Percentiles rank a stretch among this genome's conserved stretches.
phyloP scores from a whole-genome alignment of 1,284 basidiomycete species.

The Cystobasidiaceae sp. region DNA sequence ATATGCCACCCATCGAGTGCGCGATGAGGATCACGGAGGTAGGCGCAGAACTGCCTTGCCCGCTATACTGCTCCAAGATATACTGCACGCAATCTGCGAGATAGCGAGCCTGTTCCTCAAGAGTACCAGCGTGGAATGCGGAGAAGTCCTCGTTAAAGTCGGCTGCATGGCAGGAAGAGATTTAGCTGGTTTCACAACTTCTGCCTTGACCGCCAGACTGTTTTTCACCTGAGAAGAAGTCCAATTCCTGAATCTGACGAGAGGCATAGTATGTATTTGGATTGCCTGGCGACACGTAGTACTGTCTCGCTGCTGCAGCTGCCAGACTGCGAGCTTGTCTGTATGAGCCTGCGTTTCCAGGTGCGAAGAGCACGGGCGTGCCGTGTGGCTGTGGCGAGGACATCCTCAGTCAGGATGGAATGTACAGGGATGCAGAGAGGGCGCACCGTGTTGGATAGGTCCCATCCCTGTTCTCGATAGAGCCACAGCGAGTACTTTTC shows the following conservation, averaged over 20 bases:
- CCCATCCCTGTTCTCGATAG: constrained; percentile 86
- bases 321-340: constrained; percentile 92
- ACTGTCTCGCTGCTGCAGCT: constrained; percentile 77
- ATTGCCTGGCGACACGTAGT: constrained; percentile 56
- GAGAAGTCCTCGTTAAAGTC: constrained; percentile 98
- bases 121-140: constrained; percentile 85
- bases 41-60: constrained; percentile 29
- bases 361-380: constrained; percentile 85
- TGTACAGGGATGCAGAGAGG: background rate
- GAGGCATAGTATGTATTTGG: constrained; percentile 46
- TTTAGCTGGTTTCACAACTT: background rate
- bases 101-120: constrained; percentile 76
- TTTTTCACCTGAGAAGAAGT: constrained; percentile 62
- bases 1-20: constrained; percentile 98
- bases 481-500: constrained; percentile 76
- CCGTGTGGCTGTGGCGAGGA: constrained; percentile 52
- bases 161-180: constrained; percentile 49
- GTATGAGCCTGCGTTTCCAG: constrained; percentile 93
- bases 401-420: background rate
- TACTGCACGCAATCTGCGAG: constrained; percentile 66
- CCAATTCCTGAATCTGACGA: constrained; percentile 51
- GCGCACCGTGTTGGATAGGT: constrained; percentile 47
- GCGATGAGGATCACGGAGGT: constrained; percentile 67
- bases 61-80: constrained; percentile 69
- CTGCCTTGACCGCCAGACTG: background rate